Base-by-base conservation (phyloP, 2,329 filamentous ascomycete genomes). In the Fusarium avenaceum region DNA sequence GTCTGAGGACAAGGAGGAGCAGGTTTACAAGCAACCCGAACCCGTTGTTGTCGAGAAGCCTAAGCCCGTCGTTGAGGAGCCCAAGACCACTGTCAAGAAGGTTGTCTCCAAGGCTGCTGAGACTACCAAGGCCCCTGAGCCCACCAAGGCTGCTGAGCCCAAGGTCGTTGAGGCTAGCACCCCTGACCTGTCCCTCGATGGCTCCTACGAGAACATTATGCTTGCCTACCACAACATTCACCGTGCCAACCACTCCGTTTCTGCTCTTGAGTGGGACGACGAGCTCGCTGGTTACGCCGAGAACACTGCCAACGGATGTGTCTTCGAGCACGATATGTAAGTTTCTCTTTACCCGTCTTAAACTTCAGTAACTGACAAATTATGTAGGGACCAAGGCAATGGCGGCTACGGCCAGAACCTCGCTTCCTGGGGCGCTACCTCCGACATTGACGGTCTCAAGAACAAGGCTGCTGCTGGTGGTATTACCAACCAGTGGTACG, bases 361-460 rank as follows among this genome's bases (percentile, higher is more conserved):
- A 7, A 26, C 4, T 3, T 15, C 13, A 10, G 38, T 44, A n/a
- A 24, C 80, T 84, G 65, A 84, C 74, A 60, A 17, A n/a, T 5
- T 61, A 4, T 42, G 61, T 72, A 89, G 86, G 72, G 77, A 82
- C 26, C 82, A 86, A 46, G 87, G 87, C 65, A 84, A 82, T 50
- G 88, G 88, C 56, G 84, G 86, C 44, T 96, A 96, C 76, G 96
- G 96, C 67, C 96, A 99, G 83, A 99, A 98, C 86, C 90, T 98
- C 61, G 95, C 92, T 75, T 89, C 90, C 71, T 85, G 79, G 76
- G 85, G 80, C 47, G 79, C 79, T 48, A 78, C 79, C 28, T 79
- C 73, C 38, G 71, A 82, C 46, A 78, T 82, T 24, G 69, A 73
- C 44, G 65, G 58, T 48, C 69, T 78, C 63, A 66, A 75, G 65